Evolutionary conservation across 768 basidiomycete genomes (phyloP), one percentile per base, ranked within the genome.

Genomic region (Polyporus arcularius): DNA sequence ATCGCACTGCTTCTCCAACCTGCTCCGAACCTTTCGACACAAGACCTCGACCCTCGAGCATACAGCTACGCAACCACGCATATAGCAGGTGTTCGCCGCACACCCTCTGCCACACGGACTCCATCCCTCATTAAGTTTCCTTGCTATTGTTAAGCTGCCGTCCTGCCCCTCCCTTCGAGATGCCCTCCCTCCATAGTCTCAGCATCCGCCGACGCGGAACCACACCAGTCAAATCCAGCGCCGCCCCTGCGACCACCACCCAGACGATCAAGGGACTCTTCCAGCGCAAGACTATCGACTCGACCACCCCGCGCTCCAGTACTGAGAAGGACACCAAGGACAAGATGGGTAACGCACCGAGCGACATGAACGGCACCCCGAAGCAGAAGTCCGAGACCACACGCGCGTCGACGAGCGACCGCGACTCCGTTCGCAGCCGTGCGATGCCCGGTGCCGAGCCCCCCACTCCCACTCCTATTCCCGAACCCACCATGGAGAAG

Each of bases 371-470:
- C 54, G 52, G 51, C 52, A 49, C 55, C 16, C 55, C 52, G n/a
- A 42, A 46, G 47, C 55, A 56, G 21, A 12, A 12, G 39, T 35
- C 46, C 30, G 50, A 61, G n/a, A 43, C 52, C 10, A 45, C 51
- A 2, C 55, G 55, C 21, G 10, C 50, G 21, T 41, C 47, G 4
- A 49, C 55, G 38, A 62, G 55, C 43, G 61, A 62, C 39, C 9
- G 30, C 32, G 60, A 45, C 31, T 62, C 61, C 4, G 52, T 62
- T 4, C 61, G 55, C 15, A 57, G 54, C 4, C 32, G 57, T 2
- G 62, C 53, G 3, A 63, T 63, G 62, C 62, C 62, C 8, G 62
- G 62, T 4, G 62, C 62, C 4, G 62, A 63, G 31, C 62, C 62
- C 4, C 35, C 57, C 2, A 63, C 57, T 31, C 62, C 62, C 21